Percentiles rank a stretch among this genome's conserved stretches.
Evolutionary conservation across 2,329 filamentous ascomycete genomes (phyloP).

Genomic region (Verticillium dahliae): DNA sequence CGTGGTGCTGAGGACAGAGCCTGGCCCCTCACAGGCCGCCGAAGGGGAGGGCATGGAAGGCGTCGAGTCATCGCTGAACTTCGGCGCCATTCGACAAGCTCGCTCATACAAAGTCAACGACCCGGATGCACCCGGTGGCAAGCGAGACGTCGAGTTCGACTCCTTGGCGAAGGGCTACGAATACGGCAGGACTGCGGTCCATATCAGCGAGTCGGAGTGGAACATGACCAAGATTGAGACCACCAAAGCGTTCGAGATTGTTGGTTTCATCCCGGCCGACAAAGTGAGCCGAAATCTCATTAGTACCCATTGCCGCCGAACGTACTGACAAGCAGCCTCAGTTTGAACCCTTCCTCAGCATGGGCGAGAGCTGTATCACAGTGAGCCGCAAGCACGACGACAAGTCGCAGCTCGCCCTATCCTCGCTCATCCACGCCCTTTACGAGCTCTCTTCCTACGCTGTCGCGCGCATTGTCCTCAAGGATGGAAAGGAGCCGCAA

Average conservation of each 20-base stretch:
- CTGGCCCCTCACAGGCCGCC: conserved; percentile 42
- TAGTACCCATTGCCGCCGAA: too few species aligned
- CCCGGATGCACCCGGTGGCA: conserved; percentile 66
- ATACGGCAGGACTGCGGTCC: conserved; percentile 87
- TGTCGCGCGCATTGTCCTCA: conserved; percentile 76
- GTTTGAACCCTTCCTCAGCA: conserved; percentile 79
- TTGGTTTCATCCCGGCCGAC: conserved; percentile 75
- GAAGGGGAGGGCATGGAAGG: conserved; percentile 41
- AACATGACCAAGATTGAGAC: conserved; percentile 87
- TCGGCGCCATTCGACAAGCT: conserved; percentile 69
- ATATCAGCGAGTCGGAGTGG: conserved; percentile 78
- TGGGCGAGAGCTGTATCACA: conserved; percentile 75
- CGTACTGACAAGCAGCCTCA: conserved; percentile 22
- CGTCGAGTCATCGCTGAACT: conserved; percentile 34
- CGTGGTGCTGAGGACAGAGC: conserved; percentile 56
- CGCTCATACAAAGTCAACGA: conserved; percentile 78
- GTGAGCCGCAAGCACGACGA: conserved; percentile 72
- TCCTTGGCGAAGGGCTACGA: conserved; percentile 88
- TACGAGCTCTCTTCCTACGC: conserved; percentile 81
- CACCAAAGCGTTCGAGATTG: conserved; percentile 64
- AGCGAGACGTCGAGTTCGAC: conserved; percentile 74
- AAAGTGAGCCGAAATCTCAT: conserved; percentile 42
- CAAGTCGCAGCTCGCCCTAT: conserved; percentile 78
- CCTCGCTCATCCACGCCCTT: conserved; percentile 82
- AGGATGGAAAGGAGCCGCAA: conserved; percentile 72